Conservation (phyloP, 106 monocot species). For the Posidonia australis region DNA sequence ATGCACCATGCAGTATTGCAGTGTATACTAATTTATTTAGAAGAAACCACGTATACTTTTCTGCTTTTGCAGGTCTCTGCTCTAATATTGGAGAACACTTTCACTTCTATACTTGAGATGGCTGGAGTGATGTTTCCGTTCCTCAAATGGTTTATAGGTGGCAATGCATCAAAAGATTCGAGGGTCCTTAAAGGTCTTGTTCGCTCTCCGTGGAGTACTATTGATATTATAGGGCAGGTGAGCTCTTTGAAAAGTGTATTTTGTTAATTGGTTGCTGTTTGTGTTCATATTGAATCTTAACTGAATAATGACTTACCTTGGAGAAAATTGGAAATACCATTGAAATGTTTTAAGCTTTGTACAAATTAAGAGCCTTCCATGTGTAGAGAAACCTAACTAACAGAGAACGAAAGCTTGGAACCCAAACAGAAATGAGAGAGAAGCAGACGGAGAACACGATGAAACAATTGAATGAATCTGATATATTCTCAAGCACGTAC, state of each 20-base stretch:
- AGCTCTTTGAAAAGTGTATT: background rate
- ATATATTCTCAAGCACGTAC: too few relatives aligned
- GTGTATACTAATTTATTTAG: background rate
- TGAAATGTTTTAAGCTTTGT: too few relatives aligned
- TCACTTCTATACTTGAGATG: slow-evolving; percentile 94
- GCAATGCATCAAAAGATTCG: slow-evolving; percentile 48
- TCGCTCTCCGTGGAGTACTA: slow-evolving; percentile 84
- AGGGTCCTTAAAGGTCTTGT: slow-evolving; percentile 74
- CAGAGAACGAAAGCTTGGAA: too few relatives aligned
- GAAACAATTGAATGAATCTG: too few relatives aligned
- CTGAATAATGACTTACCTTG: background rate
- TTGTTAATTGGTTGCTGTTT: background rate
- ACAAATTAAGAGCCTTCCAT: too few relatives aligned
- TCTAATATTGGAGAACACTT: slow-evolving; percentile 88
- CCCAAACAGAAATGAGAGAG: too few relatives aligned
- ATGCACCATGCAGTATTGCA: too few relatives aligned
- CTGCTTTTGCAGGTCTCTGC: slow-evolving; percentile 52
- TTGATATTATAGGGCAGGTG: slow-evolving; percentile 77
- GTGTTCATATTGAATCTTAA: background rate
- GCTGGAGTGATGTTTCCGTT: slow-evolving; percentile 76
- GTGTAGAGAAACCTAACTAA: too few relatives aligned
- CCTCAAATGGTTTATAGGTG: slow-evolving; percentile 70
- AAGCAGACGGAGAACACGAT: too few relatives aligned
- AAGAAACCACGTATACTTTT: background rate
- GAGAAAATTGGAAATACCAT: too few relatives aligned